These are phyloP conservation scores for Salix purpurea DNA, from an alignment of 345 rosid species.

Conservation along the genomic window DNA sequence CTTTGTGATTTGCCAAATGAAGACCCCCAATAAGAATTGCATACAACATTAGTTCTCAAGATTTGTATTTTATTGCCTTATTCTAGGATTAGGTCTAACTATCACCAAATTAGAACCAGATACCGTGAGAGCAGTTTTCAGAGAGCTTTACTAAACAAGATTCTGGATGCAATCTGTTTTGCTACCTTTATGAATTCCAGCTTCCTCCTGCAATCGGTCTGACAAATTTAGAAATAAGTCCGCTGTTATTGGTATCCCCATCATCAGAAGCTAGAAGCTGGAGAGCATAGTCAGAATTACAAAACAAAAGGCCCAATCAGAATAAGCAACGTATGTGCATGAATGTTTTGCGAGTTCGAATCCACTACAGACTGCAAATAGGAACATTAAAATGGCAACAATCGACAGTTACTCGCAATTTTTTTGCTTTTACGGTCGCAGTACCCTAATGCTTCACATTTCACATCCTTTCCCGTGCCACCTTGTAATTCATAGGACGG, in stretches of 20 bases:
- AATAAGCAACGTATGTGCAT: conserved; percentile 3
- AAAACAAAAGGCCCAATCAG: conserved; percentile 23
- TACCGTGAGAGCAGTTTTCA: not conserved
- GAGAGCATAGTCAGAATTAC: conserved; percentile 26
- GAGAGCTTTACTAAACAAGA: not conserved
- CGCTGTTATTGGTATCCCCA: conserved; percentile 31
- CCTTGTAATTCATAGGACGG: not conserved
- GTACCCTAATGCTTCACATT: conserved; percentile 4
- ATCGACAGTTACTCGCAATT: conserved; percentile 13
- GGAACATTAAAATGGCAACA: conserved; percentile 15
- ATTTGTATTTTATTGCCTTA: not conserved
- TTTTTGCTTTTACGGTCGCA: not conserved
- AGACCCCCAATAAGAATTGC: not conserved
- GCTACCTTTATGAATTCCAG: conserved; percentile 19
- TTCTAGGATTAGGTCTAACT: not conserved
- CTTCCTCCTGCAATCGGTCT: conserved; percentile 24
- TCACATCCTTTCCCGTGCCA: not conserved
- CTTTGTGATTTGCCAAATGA: not conserved
- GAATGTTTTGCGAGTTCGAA: conserved; percentile 28
- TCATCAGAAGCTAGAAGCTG: conserved; percentile 21
- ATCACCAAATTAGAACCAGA: not conserved
- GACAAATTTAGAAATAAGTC: conserved; percentile 31
- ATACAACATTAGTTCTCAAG: not conserved
- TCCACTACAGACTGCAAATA: conserved; percentile 28
- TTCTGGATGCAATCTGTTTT: not conserved